Evolutionary conservation across 2,329 filamentous ascomycete species (phyloP).

Genomic region (Graphilbum sp.): DNA sequence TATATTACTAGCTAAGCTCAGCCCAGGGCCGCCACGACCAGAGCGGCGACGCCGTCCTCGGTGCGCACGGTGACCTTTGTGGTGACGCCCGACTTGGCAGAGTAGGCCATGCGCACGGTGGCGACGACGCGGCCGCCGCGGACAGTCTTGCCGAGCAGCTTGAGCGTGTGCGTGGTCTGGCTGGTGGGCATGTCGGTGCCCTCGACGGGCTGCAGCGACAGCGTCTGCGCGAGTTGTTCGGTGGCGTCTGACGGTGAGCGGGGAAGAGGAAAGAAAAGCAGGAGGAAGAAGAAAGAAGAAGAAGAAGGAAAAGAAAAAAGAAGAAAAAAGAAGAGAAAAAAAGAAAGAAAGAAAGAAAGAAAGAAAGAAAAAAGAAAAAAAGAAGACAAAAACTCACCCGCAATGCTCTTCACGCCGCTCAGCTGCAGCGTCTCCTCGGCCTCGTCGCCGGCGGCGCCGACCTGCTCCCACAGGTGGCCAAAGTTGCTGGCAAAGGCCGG

Average conservation of each 20-base stretch:
- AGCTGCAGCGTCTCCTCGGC: conserved; percentile 83
- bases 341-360: neutral
- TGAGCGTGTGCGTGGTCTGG: conserved; percentile 82
- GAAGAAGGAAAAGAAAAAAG: conserved; percentile 9
- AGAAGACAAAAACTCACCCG: conserved; percentile 43
- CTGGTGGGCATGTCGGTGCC: conserved; percentile 83
- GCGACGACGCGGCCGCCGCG: conserved; percentile 78
- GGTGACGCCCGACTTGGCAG: conserved; percentile 81
- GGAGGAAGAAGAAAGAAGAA: neutral
- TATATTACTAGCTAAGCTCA: too few relatives aligned
- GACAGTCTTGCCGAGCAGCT: conserved; percentile 90
- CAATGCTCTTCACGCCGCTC: conserved; percentile 77
- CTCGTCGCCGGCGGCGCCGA: conserved; percentile 76
- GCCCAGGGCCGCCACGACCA: conserved; percentile 73
- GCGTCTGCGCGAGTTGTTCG: conserved; percentile 69
- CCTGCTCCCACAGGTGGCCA: conserved; percentile 87
- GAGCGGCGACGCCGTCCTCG: conserved; percentile 77
- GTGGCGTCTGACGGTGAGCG: conserved; percentile 55
- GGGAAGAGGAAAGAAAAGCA: neutral
- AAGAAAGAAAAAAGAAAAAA: neutral
- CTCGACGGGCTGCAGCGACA: conserved; percentile 86
- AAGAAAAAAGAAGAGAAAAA: conserved; percentile 1
- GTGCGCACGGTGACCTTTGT: conserved; percentile 87
- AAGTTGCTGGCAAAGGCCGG: conserved; percentile 92
- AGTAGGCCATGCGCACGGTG: conserved; percentile 83